These are phyloP conservation scores for Sugiyamaella japonica DNA, from an alignment of 1,139 yeast species.

Conservation along the genomic window DNA sequence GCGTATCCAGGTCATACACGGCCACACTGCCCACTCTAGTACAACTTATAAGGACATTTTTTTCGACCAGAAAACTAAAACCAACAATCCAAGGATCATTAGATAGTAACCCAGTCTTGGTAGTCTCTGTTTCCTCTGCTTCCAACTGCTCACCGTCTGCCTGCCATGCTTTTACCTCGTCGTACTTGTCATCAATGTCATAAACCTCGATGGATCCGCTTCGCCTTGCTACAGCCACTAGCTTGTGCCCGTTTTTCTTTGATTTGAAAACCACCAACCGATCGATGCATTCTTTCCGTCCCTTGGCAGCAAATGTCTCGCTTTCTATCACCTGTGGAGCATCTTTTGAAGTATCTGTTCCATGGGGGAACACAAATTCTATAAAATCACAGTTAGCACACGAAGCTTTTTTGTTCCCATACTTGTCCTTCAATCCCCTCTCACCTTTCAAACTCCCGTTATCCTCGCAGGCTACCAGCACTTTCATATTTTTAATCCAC, in stretches of 20 bases:
- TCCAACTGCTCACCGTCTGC: neutral
- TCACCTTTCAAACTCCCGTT: constrained; percentile 40
- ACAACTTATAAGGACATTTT: constrained; percentile 15
- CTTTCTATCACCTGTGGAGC: constrained; percentile 34
- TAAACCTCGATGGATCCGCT: constrained; percentile 32
- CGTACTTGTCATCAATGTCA: constrained; percentile 19
- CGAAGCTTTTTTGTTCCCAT: no score
- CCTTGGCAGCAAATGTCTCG: constrained; percentile 32
- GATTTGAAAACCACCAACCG: constrained; percentile 26
- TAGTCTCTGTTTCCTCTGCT: neutral
- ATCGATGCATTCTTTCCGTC: constrained; percentile 34
- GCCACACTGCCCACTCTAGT: constrained; percentile 9
- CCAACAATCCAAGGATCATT: constrained; percentile 15
- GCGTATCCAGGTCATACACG: constrained; percentile 11
- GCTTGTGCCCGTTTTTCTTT: constrained; percentile 21
- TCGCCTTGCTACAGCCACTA: constrained; percentile 30
- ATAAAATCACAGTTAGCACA: neutral
- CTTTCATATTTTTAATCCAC: constrained; percentile 36
- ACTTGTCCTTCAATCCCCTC: neutral
- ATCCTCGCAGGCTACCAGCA: constrained; percentile 42
- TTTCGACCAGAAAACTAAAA: constrained; percentile 6
- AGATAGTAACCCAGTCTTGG: constrained; percentile 1
- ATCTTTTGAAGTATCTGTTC: constrained; percentile 39
- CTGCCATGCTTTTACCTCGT: constrained; percentile 22
- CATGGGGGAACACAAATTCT: constrained; percentile 34